Evolutionary conservation across 306 rosid species (phyloP), one percentile per base, ranked within the genome.

Genomic region (Castanea sativa): DNA sequence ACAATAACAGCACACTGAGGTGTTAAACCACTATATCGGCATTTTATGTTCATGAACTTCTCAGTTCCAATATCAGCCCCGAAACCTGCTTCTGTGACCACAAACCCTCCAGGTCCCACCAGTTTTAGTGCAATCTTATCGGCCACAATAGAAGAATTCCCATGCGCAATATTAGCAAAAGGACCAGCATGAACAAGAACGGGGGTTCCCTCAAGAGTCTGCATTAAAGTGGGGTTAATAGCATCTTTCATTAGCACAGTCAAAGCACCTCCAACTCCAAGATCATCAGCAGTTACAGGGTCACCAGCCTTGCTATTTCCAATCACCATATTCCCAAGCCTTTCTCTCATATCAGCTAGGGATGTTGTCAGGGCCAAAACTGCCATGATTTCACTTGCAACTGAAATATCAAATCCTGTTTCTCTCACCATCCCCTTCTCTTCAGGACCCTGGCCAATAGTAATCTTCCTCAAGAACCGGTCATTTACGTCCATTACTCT

Each of bases 121-220:
- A 95, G 87, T 83, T 95, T 95, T 41, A 95, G 83, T 23, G 99
- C 98, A 78, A 95, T 95, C 92, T 93, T 95, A 87, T 95, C 99
- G 6, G 99, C 99, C 83, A 91, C 97, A 56, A 95, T 88, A 23
- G 99, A 95, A 79, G 99, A 95, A 86, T 95, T 95, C 60, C 99
- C 99, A 8, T 91, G 99, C 25, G 99, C 99, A 82, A 95, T 95
- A 76, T 95, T 95, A 80, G 97, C 98, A 80, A 91, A 95, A 21
- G 98, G 99, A 78, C 99, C 99, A 0, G 99, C 99, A 71, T 95
- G 99, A 87, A 95, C 99, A 83, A 95, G 97, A 79, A 95, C 99
- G 14, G 99, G 98, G 12, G 99, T 92, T 76, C 98, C 99, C 82
- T 95, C 99, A 71, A 95, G 93, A 55, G 98, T 95, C 90, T 95